Evolutionary conservation across 495 filamentous ascomycete species (phyloP), one percentile per base, ranked within the genome.

Genomic region (Amorphotheca resinae): DNA sequence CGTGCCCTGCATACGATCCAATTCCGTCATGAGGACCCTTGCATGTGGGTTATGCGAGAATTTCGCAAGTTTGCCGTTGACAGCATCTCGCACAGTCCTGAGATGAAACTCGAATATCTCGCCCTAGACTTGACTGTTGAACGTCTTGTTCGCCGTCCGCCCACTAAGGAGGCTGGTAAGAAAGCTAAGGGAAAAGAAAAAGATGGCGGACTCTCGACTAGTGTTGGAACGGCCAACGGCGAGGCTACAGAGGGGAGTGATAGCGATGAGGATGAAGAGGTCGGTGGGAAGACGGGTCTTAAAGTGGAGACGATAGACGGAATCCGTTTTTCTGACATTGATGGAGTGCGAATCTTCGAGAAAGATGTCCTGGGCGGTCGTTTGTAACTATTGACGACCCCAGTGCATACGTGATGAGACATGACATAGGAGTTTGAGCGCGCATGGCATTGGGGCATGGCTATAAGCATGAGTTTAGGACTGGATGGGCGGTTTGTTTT

Each of bases 31-130:
- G 65, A 72, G 20, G 72, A 76, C 41, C 64, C 64, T 0, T 72
- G 69, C 41, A 48, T 61, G 7, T 69, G 59, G 47, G 61, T 73
- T 6, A 58, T 64, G 45, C 50, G 58, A 7, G 70, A 76, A 50
- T 65, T 65, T 7, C 65, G 67, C 38, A 60, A 59, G 11, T 76
- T 75, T 50, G 58, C 67, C 18, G 56, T 70, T 18, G 74, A 79
- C 54, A 72, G 59, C 42, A 50, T 77, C 18, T 58, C 64, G 1
- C 67, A 74, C 46, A 60, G 67, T 41, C 66, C 68, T 0, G 48
- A 64, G 4, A 50, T 70, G 49, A 68, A 66, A 46, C 64, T 77
- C 6, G 64, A 73, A 54, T 77, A 66, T 56, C 43, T 79, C 15
- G 66, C 71, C 2, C 57, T 75, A 6, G 64, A 64, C 35, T 55